Conservation (phyloP, 2,329 filamentous ascomycete species). For the Elsinoe perseae region DNA sequence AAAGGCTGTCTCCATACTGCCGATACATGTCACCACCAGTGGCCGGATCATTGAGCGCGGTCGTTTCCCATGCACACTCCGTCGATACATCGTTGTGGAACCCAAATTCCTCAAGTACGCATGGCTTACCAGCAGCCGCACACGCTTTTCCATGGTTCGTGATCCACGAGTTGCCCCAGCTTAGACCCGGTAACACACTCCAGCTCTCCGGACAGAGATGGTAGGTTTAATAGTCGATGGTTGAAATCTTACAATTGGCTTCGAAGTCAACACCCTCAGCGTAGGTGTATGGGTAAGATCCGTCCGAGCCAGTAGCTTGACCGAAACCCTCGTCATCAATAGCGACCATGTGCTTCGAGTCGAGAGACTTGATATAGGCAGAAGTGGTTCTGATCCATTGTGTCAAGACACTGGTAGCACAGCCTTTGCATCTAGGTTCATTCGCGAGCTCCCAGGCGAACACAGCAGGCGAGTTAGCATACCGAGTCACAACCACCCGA, state of each 20-base stretch:
- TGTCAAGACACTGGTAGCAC: slow-evolving; percentile 49
- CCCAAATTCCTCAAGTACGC: slow-evolving; percentile 23
- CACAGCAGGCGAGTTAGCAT: slow-evolving; percentile 51
- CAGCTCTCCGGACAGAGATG: slow-evolving; percentile 22
- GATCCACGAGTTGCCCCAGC: slow-evolving; percentile 23
- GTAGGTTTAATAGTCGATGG: slow-evolving; percentile 23
- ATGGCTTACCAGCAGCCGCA: slow-evolving; percentile 21
- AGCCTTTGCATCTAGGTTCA: slow-evolving; percentile 57
- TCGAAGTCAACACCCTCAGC: slow-evolving; percentile 21
- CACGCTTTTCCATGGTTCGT: slow-evolving; percentile 20
- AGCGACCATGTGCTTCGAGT: slow-evolving; percentile 53
- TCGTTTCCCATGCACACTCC: slow-evolving; percentile 21
- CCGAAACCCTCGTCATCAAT: slow-evolving; percentile 55
- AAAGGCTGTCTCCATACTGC: slow-evolving; percentile 24
- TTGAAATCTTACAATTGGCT: slow-evolving; percentile 19
- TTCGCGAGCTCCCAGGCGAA: slow-evolving; percentile 64
- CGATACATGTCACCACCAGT: slow-evolving; percentile 23
- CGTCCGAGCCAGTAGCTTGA: slow-evolving; percentile 25
- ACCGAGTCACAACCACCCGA: slow-evolving; percentile 51
- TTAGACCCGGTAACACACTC: background rate
- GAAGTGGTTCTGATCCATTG: slow-evolving; percentile 53
- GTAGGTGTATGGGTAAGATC: slow-evolving; percentile 22
- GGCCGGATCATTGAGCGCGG: slow-evolving; percentile 16
- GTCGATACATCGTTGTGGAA: slow-evolving; percentile 18
- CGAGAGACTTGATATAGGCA: slow-evolving; percentile 56